Conservation (phyloP, 306 rosid genomes). For the Vigna unguiculata region DNA sequence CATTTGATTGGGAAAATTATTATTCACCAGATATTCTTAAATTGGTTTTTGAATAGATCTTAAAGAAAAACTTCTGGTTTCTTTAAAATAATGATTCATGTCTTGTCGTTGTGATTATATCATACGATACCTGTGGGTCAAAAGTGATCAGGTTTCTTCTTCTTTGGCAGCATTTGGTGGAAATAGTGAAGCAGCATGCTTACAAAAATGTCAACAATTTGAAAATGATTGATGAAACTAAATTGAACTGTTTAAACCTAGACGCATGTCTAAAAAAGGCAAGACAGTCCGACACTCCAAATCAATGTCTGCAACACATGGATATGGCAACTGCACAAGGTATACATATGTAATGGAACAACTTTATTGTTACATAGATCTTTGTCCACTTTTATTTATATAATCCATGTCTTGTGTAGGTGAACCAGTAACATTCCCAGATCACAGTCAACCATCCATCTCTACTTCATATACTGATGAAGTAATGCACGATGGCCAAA, state of each 20-base stretch:
- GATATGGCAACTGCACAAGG: constrained; percentile 45
- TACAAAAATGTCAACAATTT: constrained; percentile 44
- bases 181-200: constrained; percentile 51
- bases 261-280: constrained; percentile 26
- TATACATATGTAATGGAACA: constrained; percentile 31
- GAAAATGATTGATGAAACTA: constrained; percentile 36
- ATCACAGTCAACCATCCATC: constrained; percentile 16
- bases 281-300: constrained; percentile 33
- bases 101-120: constrained; percentile 6
- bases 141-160: constrained; percentile 17
- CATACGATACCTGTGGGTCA: neutral
- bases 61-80: constrained; percentile 5
- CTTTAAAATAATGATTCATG: neutral
- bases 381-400: neutral
- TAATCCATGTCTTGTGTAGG: constrained; percentile 40
- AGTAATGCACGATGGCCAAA: constrained; percentile 40
- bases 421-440: constrained; percentile 39
- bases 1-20: constrained; percentile 41
- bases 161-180: constrained; percentile 54
- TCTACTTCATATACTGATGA: constrained; percentile 44
- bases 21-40: constrained; percentile 42
- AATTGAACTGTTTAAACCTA: constrained; percentile 32
- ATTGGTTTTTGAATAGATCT: neutral
- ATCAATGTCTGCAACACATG: constrained; percentile 41
- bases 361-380: neutral